phyloP scores from a whole-genome alignment of 2,329 filamentous ascomycete genomes.

The Arthrobotrys sinensis region DNA sequence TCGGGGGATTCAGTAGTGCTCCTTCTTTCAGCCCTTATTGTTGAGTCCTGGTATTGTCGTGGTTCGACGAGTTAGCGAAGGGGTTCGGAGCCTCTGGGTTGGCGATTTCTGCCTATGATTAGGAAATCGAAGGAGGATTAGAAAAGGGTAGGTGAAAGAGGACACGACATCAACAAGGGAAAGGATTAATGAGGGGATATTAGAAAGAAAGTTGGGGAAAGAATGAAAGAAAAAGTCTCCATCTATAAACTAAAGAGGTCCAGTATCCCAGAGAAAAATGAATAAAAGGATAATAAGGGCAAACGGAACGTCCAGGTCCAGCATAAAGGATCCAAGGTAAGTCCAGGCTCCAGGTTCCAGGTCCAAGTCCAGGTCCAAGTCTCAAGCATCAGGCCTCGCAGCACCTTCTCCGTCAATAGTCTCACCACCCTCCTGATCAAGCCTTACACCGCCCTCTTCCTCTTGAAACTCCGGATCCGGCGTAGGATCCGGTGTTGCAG shows the following conservation, averaged over 20 bases:
- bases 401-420: background rate
- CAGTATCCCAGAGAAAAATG: background rate
- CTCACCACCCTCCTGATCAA: slow-evolving; percentile 1
- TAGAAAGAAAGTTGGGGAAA: slow-evolving; percentile 16
- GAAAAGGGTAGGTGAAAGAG: background rate
- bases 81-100: background rate
- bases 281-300: background rate
- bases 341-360: slow-evolving; percentile 9
- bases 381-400: background rate
- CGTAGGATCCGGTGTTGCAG: slow-evolving; percentile 6
- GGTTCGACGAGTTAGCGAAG: slow-evolving; percentile 5
- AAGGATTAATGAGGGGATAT: background rate
- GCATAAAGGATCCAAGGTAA: slow-evolving; percentile 10
- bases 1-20: background rate
- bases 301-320: background rate
- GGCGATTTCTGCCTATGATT: slow-evolving; percentile 8
- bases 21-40: background rate
- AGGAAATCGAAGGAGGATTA: slow-evolving; percentile 8
- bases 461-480: slow-evolving; percentile 20
- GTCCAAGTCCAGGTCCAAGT: slow-evolving; percentile 36
- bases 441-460: slow-evolving; percentile 11
- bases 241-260: background rate
- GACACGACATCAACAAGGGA: background rate
- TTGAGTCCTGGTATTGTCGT: background rate
- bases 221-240: background rate